phyloP scores from a whole-genome alignment of 1,284 basidiomycete species.

The Ceratobasidium sp. region DNA sequence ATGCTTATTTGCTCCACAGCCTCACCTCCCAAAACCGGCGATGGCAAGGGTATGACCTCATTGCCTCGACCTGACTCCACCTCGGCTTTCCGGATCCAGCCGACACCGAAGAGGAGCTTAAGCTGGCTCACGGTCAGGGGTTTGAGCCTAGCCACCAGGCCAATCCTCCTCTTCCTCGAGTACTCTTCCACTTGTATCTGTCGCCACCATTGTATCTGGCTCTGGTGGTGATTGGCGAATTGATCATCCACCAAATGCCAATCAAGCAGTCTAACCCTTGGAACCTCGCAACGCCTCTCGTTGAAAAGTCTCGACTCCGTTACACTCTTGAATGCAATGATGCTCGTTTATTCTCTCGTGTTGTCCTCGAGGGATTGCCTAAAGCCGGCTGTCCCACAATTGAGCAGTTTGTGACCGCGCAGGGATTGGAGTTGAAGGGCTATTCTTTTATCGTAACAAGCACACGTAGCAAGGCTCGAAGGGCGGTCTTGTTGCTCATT shows the following conservation, averaged over 20 bases:
- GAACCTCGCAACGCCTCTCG: not conserved
- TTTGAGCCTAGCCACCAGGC: not conserved
- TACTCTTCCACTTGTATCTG: not conserved
- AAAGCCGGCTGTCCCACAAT: not conserved
- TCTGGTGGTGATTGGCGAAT: not conserved
- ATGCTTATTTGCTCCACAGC: conserved; percentile 2
- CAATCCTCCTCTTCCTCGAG: not conserved
- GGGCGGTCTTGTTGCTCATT: not conserved
- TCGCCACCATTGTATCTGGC: not conserved
- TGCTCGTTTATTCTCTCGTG: not conserved
- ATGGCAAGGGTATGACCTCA: conserved; percentile 8
- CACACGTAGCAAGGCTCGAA: not conserved
- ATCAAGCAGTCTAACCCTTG: not conserved
- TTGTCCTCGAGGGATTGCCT: too few species aligned
- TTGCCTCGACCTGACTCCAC: not conserved
- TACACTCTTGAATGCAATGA: not conserved
- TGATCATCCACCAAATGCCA: not conserved
- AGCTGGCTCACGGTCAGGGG: not conserved
- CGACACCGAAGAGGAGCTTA: conserved; percentile 12
- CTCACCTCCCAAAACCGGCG: not conserved
- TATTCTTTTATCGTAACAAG: not conserved
- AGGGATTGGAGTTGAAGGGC: not conserved
- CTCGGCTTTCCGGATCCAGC: conserved; percentile 4
- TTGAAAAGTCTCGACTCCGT: not conserved
- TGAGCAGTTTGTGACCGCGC: too few species aligned